These are phyloP conservation scores for Meyerozyma elateridarum DNA, from an alignment of 1,139 yeast genomes.

Conservation along the genomic window DNA sequence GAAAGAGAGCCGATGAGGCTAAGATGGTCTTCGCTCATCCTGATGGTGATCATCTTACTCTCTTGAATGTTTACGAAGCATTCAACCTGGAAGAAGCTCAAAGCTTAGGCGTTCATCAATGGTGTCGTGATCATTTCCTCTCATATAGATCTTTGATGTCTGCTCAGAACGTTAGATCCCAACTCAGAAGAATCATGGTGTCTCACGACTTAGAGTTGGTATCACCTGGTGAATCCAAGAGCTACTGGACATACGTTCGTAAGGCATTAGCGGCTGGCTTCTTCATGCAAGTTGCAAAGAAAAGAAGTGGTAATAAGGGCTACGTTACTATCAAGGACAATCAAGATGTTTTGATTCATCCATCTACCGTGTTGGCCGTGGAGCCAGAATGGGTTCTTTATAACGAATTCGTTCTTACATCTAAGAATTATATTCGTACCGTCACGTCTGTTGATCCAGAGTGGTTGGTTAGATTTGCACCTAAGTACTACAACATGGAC, in stretches of 20 bases:
- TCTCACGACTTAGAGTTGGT: constrained; percentile 68
- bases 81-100: constrained; percentile 71
- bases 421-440: constrained; percentile 89
- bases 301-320: constrained; percentile 64
- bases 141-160: constrained; percentile 77
- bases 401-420: constrained; percentile 91
- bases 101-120: constrained; percentile 55
- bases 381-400: constrained; percentile 92
- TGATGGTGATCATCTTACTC: constrained; percentile 91
- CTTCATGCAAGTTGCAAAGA: constrained; percentile 97
- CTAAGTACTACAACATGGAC: constrained; percentile 72
- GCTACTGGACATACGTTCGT: constrained; percentile 69
- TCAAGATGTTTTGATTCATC: constrained; percentile 92
- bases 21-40: constrained; percentile 87
- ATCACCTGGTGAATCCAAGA: constrained; percentile 66
- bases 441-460: constrained; percentile 91
- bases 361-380: constrained; percentile 81
- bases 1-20: constrained; percentile 88
- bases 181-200: constrained; percentile 79
- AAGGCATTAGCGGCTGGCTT: constrained; percentile 90
- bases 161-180: constrained; percentile 82
- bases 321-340: constrained; percentile 90
- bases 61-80: constrained; percentile 83
- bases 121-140: constrained; percentile 91
- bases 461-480: constrained; percentile 81